These are phyloP conservation scores for Tuber aestivum DNA, from an alignment of 495 filamentous ascomycete species.

Conservation along the genomic window DNA sequence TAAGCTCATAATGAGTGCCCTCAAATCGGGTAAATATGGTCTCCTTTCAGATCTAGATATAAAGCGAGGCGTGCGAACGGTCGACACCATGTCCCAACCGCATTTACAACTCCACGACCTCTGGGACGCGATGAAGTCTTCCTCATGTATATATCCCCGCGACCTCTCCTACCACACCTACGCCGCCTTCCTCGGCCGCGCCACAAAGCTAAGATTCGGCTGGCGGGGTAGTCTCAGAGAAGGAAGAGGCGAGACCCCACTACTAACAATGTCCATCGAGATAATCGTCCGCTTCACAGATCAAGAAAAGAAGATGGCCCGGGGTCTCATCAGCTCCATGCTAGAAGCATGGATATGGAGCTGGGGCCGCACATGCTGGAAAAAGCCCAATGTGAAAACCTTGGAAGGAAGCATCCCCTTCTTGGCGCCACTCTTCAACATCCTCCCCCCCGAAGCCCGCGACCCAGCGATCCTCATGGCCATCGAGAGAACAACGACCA, in stretches of 20 bases:
- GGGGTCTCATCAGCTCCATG: constrained; percentile 16
- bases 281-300: constrained; percentile 25
- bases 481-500: constrained; percentile 17
- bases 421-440: constrained; percentile 18
- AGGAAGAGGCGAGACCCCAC: constrained; percentile 20
- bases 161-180: constrained; percentile 29
- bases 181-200: constrained; percentile 28
- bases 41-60: constrained; percentile 27
- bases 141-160: constrained; percentile 18
- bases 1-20: constrained; percentile 16
- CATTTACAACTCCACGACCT: constrained; percentile 18
- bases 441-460: constrained; percentile 19
- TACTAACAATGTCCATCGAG: constrained; percentile 32
- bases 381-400: constrained; percentile 9
- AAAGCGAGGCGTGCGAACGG: constrained; percentile 15
- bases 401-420: constrained; percentile 27
- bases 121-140: constrained; percentile 28
- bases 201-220: constrained; percentile 23
- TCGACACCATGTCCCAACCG: constrained; percentile 6
- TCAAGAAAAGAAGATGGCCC: constrained; percentile 10
- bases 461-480: constrained; percentile 17
- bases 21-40: constrained; percentile 16
- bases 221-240: background rate
- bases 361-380: constrained; percentile 17
- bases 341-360: constrained; percentile 33